A percentile compares a stretch with the other conserved stretches of the same genome.
Conservation (phyloP, 371 early-diverging fungal species). For the Funneliformis caledonium region DNA sequence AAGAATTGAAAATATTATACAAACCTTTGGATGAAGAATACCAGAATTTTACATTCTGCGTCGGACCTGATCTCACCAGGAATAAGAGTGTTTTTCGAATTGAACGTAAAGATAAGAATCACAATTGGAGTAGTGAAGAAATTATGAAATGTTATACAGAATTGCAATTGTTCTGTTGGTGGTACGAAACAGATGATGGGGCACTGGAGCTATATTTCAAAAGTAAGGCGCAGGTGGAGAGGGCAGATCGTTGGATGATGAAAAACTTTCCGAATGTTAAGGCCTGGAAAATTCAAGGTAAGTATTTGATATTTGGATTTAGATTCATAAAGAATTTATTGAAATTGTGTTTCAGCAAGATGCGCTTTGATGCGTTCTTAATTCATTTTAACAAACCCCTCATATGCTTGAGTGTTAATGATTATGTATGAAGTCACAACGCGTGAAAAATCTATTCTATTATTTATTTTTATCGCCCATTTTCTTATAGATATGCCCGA, state of each 20-base stretch:
- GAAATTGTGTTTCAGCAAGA: too few species aligned
- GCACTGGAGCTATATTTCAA: conserved; percentile 23
- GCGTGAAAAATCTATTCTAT: too few species aligned
- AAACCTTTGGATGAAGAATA: neutral
- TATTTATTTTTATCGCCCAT: too few species aligned
- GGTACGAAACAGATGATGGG: neutral
- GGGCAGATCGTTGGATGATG: conserved; percentile 15
- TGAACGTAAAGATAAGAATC: neutral
- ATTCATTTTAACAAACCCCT: too few species aligned
- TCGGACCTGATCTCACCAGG: neutral
- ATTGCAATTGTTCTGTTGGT: conserved; percentile 19
- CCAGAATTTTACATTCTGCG: neutral
- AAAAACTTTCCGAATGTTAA: neutral
- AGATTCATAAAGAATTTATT: too few species aligned
- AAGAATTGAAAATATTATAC: neutral
- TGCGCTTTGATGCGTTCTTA: too few species aligned
- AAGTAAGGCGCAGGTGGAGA: neutral
- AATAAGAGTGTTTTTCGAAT: conserved; percentile 17
- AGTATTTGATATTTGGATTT: conserved; percentile 22
- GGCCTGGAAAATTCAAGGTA: neutral
- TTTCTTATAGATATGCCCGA: too few species aligned
- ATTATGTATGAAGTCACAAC: too few species aligned
- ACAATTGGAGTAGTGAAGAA: neutral
- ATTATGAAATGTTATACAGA: conserved; percentile 23
- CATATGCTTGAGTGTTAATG: too few species aligned